phyloP scores from a whole-genome alignment of 495 filamentous ascomycete genomes.

The Tuber brumale region DNA sequence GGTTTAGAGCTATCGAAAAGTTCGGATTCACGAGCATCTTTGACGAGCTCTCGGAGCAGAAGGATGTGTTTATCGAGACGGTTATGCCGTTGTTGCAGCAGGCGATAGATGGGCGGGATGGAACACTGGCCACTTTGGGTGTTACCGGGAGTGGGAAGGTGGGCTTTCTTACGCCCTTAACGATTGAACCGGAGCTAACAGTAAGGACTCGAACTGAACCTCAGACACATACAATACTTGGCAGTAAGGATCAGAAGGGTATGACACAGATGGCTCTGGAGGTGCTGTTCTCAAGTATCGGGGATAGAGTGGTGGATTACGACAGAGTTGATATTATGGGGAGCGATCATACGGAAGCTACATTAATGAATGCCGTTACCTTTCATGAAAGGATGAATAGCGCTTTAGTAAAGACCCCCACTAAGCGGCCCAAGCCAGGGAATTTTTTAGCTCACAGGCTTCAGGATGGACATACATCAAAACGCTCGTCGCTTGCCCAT shows the following conservation, averaged over 20 bases:
- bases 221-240: slow-evolving; percentile 94
- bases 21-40: slow-evolving; percentile 94
- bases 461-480: slow-evolving; percentile 40
- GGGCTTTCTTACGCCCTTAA: slow-evolving; percentile 28
- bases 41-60: slow-evolving; percentile 72
- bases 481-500: slow-evolving; percentile 36
- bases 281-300: slow-evolving; percentile 74
- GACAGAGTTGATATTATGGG: slow-evolving; percentile 45
- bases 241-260: slow-evolving; percentile 75
- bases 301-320: slow-evolving; percentile 56
- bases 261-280: slow-evolving; percentile 88
- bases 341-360: slow-evolving; percentile 75
- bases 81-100: slow-evolving; percentile 68
- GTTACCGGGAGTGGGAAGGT: slow-evolving; percentile 97
- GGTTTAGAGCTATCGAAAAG: slow-evolving; percentile 80
- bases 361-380: slow-evolving; percentile 64
- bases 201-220: neutral
- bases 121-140: slow-evolving; percentile 81
- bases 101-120: slow-evolving; percentile 74
- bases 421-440: neutral
- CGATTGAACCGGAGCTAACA: slow-evolving; percentile 6
- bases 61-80: slow-evolving; percentile 80
- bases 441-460: neutral
- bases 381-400: slow-evolving; percentile 60
- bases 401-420: slow-evolving; percentile 4